Conservation (phyloP, 2,329 filamentous ascomycete species). For the Colletotrichum cordylinicola region DNA sequence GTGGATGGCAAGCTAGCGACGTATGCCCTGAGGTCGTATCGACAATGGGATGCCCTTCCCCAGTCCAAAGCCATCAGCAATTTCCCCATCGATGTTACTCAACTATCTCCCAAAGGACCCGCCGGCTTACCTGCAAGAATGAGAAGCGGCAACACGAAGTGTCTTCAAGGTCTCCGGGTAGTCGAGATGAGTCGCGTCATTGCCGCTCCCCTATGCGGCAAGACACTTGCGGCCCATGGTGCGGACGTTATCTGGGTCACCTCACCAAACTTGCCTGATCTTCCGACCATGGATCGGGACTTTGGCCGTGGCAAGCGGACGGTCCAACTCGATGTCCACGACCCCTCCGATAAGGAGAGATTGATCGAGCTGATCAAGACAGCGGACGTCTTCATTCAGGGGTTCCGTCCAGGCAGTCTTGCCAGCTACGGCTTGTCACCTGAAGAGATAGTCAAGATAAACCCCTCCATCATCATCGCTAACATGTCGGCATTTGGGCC, state of each 20-base stretch:
- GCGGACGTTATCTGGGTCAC: conserved; percentile 39
- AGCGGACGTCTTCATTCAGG: conserved; percentile 49
- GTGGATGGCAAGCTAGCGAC: conserved; percentile 46
- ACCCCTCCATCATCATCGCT: conserved; percentile 52
- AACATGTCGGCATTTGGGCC: conserved; percentile 60
- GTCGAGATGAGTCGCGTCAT: conserved; percentile 41
- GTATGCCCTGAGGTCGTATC: conserved; percentile 53
- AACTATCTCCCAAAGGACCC: conserved; percentile 29
- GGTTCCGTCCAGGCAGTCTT: conserved; percentile 53
- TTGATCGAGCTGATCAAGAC: conserved; percentile 35
- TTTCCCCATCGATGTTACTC: conserved; percentile 50
- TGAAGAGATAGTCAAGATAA: conserved; percentile 40
- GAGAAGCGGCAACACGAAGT: conserved; percentile 41
- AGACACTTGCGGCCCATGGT: conserved; percentile 35
- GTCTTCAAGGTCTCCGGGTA: conserved; percentile 32
- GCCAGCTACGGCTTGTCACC: conserved; percentile 43
- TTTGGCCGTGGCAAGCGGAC: conserved; percentile 40
- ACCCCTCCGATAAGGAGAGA: conserved; percentile 24
- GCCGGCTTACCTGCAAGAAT: conserved; percentile 29
- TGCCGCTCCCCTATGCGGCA: conserved; percentile 37
- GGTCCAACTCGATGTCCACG: conserved; percentile 32
- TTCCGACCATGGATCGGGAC: conserved; percentile 35
- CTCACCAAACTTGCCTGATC: conserved; percentile 33
- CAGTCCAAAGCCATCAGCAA: conserved; percentile 49
- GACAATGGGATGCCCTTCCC: conserved; percentile 56